These are phyloP conservation scores for Cicer chorassanicum DNA, from an alignment of 306 rosid genomes.

Conservation along the genomic window DNA sequence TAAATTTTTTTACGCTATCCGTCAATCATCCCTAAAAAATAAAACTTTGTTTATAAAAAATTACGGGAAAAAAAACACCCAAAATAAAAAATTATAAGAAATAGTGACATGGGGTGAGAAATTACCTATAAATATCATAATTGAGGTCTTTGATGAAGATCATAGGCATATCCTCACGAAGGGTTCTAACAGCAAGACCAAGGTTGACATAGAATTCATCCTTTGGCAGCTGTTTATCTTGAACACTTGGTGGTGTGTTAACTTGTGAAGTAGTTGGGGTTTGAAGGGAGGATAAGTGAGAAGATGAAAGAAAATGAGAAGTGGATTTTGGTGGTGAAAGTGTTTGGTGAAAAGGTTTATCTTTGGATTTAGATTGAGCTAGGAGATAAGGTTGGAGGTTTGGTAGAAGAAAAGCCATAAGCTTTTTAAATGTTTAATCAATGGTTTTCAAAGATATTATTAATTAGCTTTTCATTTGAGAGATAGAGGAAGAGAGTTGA, in stretches of 20 bases:
- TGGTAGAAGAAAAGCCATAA: slow-evolving; percentile 85
- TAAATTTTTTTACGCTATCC: no score
- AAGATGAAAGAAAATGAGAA: slow-evolving; percentile 47
- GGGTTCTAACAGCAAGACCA: slow-evolving; percentile 87
- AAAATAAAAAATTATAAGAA: slow-evolving; percentile 15
- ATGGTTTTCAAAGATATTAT: slow-evolving; percentile 30
- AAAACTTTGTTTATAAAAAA: no score
- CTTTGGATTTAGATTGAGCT: slow-evolving; percentile 64
- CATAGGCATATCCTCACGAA: slow-evolving; percentile 83
- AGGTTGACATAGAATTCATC: slow-evolving; percentile 88
- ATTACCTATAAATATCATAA: slow-evolving; percentile 85
- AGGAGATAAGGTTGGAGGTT: slow-evolving; percentile 64
- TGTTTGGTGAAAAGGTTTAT: slow-evolving; percentile 56
- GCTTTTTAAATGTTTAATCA: slow-evolving; percentile 16
- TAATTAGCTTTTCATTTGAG: slow-evolving; percentile 43
- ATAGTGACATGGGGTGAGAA: slow-evolving; percentile 29
- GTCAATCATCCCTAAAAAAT: no score
- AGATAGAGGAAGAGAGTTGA: slow-evolving; percentile 31
- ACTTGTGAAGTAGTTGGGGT: slow-evolving; percentile 57
- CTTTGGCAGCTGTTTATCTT: slow-evolving; percentile 58
- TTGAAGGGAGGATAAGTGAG: slow-evolving; percentile 49
- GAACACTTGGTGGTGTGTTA: slow-evolving; percentile 52
- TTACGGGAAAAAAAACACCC: not conserved
- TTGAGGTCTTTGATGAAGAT: slow-evolving; percentile 85
- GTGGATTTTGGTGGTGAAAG: slow-evolving; percentile 52